Base-by-base conservation (phyloP, 495 filamentous ascomycete species). In the Penicillium manginii region DNA sequence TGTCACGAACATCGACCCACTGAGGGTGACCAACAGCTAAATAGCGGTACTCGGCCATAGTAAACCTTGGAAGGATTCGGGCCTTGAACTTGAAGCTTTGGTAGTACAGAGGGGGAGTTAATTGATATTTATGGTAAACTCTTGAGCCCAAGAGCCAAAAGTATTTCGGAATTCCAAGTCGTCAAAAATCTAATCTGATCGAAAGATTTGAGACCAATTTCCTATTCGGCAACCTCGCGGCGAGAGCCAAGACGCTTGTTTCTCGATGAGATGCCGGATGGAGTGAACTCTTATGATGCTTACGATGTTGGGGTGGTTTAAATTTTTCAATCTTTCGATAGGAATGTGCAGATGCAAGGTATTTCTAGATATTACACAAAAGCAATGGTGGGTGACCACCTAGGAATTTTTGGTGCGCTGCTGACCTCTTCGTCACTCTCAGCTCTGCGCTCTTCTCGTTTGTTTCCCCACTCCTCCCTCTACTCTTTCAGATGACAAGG, bases 331-430 rank as follows among this genome's bases (percentile, higher is more conserved):
- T 55, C 54, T 56, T 50, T 58, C 39, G 55, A 61, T 60, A 55
- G 26, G 52, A 61, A 55, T 62, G 53, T 64, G 50, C 62, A 66
- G 23, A 64, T 67, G 58, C 64, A 64, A 56, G 59, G 50, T 66
- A 62, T 51, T 29, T 60, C 58, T 60, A 58, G 57, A 60, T 66
- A 63, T 60, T 63, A 63, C 64, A 67, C 53, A 62, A 67, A 67
- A 59, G 52, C 55, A 59, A 64, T 21, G 43, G 59, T 55, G 63
- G 59, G 53, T 43, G 9, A 49, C 40, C 52, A 55, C 63, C 48
- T 29, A 35, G 53, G 49, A n/a, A 53, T 60, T 63, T 63, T 55
- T 55, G 55, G 40, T 57, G 57, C 60, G 58, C 63, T 56, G 17
- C 31, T 47, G 51, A 56, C 63, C 52, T 56, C 58, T 54, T 55